These are phyloP conservation scores for Monosporascus ibericus DNA, from an alignment of 2,329 filamentous ascomycete genomes.

Conservation along the genomic window DNA sequence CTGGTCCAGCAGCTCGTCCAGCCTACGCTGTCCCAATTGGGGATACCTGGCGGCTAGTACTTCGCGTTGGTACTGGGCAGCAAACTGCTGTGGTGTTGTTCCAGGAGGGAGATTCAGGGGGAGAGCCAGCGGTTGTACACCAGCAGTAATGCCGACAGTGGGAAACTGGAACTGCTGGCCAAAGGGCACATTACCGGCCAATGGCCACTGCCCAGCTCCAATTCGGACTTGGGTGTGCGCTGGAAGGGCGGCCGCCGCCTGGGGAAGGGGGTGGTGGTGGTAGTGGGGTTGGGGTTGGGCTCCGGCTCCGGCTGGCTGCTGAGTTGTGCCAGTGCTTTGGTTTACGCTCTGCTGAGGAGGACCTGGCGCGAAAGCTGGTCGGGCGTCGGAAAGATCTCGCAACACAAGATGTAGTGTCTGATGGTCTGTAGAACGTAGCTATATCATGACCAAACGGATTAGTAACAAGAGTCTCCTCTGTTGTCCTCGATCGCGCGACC, in stretches of 20 bases:
- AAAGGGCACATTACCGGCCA: not conserved
- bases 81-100: slow-evolving; percentile 14
- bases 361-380: slow-evolving; percentile 8
- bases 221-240: slow-evolving; percentile 9
- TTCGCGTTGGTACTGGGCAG: slow-evolving; percentile 8
- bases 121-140: slow-evolving; percentile 2
- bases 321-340: slow-evolving; percentile 8
- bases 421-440: slow-evolving; percentile 22
- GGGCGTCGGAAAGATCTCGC: slow-evolving; percentile 23
- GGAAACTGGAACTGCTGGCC: not conserved
- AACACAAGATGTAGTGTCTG: slow-evolving; percentile 28
- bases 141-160: not conserved
- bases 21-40: slow-evolving; percentile 29
- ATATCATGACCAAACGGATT: slow-evolving; percentile 5
- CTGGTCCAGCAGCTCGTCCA: slow-evolving; percentile 36
- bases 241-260: slow-evolving; percentile 2
- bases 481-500: not conserved
- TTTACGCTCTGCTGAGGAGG: slow-evolving; percentile 5
- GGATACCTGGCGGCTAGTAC: slow-evolving; percentile 30
- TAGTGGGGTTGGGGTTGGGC: not conserved
- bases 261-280: slow-evolving; percentile 6
- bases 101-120: slow-evolving; percentile 8
- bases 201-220: slow-evolving; percentile 4
- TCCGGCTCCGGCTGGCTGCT: slow-evolving; percentile 11
- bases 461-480: slow-evolving; percentile 3